A percentile compares a stretch with the other conserved stretches of the same genome.
Conservation (phyloP, 495 filamentous ascomycete species). For the Penicillium soppii region DNA sequence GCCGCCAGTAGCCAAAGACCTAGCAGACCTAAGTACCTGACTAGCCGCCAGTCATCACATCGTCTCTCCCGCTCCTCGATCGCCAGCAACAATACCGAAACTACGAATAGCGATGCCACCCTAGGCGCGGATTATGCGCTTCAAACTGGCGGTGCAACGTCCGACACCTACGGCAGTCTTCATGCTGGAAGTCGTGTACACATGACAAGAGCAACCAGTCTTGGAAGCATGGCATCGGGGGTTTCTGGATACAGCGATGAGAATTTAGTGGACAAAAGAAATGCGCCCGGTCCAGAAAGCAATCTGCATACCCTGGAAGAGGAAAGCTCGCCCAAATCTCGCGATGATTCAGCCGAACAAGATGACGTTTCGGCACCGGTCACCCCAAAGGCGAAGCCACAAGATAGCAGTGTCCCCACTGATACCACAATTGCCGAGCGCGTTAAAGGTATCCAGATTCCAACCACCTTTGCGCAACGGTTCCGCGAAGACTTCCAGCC, state of each 20-base stretch:
- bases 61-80: constrained; percentile 76
- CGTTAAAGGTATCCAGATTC: constrained; percentile 83
- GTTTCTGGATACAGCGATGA: constrained; percentile 74
- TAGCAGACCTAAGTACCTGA: constrained; percentile 68
- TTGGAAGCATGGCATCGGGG: constrained; percentile 94
- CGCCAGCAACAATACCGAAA: constrained; percentile 59
- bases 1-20: constrained; percentile 35
- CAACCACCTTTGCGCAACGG: constrained; percentile 82
- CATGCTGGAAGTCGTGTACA: constrained; percentile 44
- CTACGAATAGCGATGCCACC: constrained; percentile 65
- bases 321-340: constrained; percentile 42
- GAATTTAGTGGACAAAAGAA: constrained; percentile 41
- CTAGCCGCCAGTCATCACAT: constrained; percentile 71
- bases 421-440: constrained; percentile 89
- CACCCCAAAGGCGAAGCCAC: constrained; percentile 50
- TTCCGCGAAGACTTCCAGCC: constrained; percentile 62
- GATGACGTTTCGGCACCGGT: constrained; percentile 31
- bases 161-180: constrained; percentile 54
- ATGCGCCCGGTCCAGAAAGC: constrained; percentile 43
- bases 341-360: constrained; percentile 22
- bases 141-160: constrained; percentile 76
- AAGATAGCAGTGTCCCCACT: constrained; percentile 59
- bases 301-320: constrained; percentile 65
- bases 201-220: constrained; percentile 77
- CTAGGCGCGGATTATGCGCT: constrained; percentile 82